Percentiles rank a stretch among this genome's conserved stretches.
Evolutionary conservation across 108 stramenopile genomes (phyloP).

Genomic region (Asterionellopsis glacialis): DNA sequence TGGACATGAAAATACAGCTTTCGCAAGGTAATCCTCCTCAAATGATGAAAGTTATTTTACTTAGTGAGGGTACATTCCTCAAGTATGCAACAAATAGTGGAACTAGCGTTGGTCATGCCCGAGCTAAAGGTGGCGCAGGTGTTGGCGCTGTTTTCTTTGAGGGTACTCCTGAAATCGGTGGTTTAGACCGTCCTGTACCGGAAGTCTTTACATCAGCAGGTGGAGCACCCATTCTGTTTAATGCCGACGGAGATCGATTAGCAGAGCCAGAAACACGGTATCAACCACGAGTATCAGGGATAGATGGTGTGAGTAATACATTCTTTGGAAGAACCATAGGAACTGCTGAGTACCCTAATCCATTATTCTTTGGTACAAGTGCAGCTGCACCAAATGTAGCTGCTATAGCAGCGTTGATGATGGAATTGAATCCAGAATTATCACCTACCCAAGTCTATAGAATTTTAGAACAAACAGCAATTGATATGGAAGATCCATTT

Average conservation of each 20-base stretch:
- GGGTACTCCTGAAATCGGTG: slow-evolving; percentile 12
- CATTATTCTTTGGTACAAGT: slow-evolving; percentile 10
- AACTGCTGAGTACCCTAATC: neutral
- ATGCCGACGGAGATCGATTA: slow-evolving; percentile 12
- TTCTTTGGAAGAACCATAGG: slow-evolving; percentile 11
- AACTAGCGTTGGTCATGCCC: slow-evolving; percentile 11
- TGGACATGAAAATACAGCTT: too few relatives aligned
- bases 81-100: neutral
- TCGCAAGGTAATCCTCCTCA: neutral
- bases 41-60: neutral
- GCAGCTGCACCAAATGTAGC: slow-evolving; percentile 20
- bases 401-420: slow-evolving; percentile 19
- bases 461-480: slow-evolving; percentile 23
- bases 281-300: slow-evolving; percentile 18
- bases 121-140: slow-evolving; percentile 5
- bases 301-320: slow-evolving; percentile 12
- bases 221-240: slow-evolving; percentile 20
- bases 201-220: slow-evolving; percentile 12
- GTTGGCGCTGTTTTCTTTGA: slow-evolving; percentile 14
- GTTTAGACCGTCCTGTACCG: neutral
- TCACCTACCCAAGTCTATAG: slow-evolving; percentile 16
- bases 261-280: slow-evolving; percentile 2
- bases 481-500: slow-evolving; percentile 23
- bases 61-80: too few relatives aligned
- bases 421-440: slow-evolving; percentile 10